phyloP scores from a whole-genome alignment of 208 protist genomes.

The Acanthamoeba polyphaga region DNA sequence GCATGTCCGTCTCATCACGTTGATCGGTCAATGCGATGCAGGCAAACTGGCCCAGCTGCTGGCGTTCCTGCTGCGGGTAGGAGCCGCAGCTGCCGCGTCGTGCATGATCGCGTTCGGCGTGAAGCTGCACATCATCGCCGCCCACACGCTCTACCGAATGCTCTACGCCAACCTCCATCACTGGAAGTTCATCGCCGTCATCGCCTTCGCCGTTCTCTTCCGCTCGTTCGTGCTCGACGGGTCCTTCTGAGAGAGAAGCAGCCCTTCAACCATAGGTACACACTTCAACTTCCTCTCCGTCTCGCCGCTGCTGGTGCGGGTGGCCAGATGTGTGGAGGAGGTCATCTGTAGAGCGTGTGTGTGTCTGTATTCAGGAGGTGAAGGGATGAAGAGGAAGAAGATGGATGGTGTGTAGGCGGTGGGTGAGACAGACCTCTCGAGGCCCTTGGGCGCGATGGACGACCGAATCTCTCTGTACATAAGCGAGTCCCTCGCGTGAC shows the following conservation, averaged over 20 bases:
- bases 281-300: not conserved
- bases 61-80: constrained; percentile 3
- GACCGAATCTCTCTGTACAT: too few species aligned
- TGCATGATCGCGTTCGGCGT: constrained; percentile 29
- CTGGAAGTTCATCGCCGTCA: constrained; percentile 51
- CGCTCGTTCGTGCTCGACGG: constrained; percentile 23
- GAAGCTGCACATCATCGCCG: constrained; percentile 67
- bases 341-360: too few species aligned
- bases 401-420: too few species aligned
- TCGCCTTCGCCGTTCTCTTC: constrained; percentile 58
- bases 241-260: not conserved
- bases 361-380: too few species aligned
- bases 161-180: constrained; percentile 31
- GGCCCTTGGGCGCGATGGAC: too few species aligned
- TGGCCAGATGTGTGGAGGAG: too few species aligned
- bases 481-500: too few species aligned
- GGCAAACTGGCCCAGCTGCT: constrained; percentile 12
- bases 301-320: too few species aligned
- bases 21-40: not conserved
- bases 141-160: constrained; percentile 19
- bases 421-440: too few species aligned
- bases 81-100: not conserved
- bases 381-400: too few species aligned
- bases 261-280: too few species aligned
- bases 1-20: not conserved